Evolutionary conservation across 1,139 yeast species (phyloP).

Genomic region (Meyerozyma elateridarum): DNA sequence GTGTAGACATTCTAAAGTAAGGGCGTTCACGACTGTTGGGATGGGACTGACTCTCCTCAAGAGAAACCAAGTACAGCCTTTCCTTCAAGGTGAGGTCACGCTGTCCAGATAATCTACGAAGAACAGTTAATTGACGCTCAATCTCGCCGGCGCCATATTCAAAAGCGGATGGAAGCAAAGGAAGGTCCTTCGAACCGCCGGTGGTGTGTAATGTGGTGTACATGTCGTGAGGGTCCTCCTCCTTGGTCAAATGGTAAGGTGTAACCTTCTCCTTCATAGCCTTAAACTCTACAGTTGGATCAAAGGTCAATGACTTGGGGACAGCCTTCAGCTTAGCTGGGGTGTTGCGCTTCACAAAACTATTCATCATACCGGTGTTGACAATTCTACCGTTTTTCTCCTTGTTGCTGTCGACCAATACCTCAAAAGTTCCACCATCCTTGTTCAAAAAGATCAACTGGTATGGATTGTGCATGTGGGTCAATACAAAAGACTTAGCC

Average conservation of each 20-base stretch:
- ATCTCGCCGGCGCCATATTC: constrained; percentile 7
- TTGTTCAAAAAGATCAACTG: constrained; percentile 11
- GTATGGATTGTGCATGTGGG: constrained; percentile 13
- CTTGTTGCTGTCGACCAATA: constrained; percentile 11
- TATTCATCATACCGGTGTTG: constrained; percentile 15
- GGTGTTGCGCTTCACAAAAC: constrained; percentile 11
- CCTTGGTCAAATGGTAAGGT: constrained; percentile 8
- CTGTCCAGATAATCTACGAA: constrained; percentile 9
- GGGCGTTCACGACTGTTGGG: constrained; percentile 18
- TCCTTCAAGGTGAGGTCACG: constrained; percentile 10
- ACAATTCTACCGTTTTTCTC: constrained; percentile 8
- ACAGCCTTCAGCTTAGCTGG: constrained; percentile 6
- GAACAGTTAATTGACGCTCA: constrained; percentile 6
- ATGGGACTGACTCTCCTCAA: constrained; percentile 16
- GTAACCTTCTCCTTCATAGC: constrained; percentile 9
- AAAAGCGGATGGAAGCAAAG: constrained; percentile 6
- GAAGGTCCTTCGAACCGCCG: constrained; percentile 6
- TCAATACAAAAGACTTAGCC: constrained; percentile 12
- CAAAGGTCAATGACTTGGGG: constrained; percentile 10
- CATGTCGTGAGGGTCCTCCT: constrained; percentile 4
- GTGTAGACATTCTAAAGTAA: constrained; percentile 17
- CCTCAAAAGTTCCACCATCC: constrained; percentile 14
- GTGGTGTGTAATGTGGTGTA: background rate
- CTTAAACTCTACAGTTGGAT: constrained; percentile 17
- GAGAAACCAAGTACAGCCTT: constrained; percentile 18